Evolutionary conservation across 768 basidiomycete species (phyloP), one percentile per base, ranked within the genome.

Genomic region (Gyrodon lividus): DNA sequence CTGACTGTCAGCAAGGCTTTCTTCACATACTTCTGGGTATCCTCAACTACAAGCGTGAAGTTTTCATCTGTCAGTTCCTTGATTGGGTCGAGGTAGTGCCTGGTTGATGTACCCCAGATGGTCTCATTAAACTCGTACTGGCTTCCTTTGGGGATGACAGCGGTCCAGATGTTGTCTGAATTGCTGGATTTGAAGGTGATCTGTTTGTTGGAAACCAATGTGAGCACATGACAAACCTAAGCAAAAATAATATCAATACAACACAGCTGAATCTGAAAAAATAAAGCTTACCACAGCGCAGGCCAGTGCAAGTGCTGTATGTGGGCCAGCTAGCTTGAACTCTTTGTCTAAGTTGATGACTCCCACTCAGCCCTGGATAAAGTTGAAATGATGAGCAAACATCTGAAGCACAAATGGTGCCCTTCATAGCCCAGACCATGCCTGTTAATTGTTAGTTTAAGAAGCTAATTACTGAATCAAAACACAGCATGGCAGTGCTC

Each of bases 321-420:
- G 30, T 28, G 41, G n/a, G 5, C 42, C 48, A 5, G 5, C n/a
- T 23, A n/a, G 13, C n/a, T n/a, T n/a, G n/a, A n/a, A n/a, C 8
- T 37, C 34, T 4, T 34, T n/a, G n/a, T 43, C 41, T 12, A 50
- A 14, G 22, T 4, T 33, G 2, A 20, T 12, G 24, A 43, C 30
- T n/a, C n/a, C 39, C 5, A n/a, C 39, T 50, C 12, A 23, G 33
- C 33, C 42, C 6, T 19, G 17, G 3, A 40, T 37, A 9, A 19
- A 50, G 23, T 50, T 50, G 41, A 50, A 50, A n/a, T 50, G 42
- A 14, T 50, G 48, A 0, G 42, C 48, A 30, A 43, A 43, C 2
- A 10, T 43, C 19, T 50, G 48, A 17, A 50, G 48, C 13, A 50
- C 12, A 19, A 50, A 35, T 5, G 13, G 17, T 20, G 48, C 23